These are phyloP conservation scores for Nemania diffusa DNA, from an alignment of 2,329 filamentous ascomycete genomes.

Conservation along the genomic window DNA sequence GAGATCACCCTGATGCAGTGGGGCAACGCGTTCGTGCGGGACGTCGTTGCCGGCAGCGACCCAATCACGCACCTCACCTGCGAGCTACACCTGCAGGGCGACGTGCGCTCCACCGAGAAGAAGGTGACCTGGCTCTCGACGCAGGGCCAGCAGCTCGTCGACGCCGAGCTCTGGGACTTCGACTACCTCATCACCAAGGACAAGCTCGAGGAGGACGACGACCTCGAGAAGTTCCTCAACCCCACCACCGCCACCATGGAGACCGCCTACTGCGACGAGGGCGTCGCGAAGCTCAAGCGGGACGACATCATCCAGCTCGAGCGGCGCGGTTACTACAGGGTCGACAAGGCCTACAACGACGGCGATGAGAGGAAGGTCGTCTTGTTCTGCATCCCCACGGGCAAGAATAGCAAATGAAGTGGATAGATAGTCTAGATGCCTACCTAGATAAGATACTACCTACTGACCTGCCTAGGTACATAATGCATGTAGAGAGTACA, in stretches of 20 bases:
- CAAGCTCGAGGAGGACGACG: constrained; percentile 88
- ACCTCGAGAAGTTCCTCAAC: constrained; percentile 85
- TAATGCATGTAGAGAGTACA: constrained; percentile 12
- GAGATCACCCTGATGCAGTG: constrained; percentile 97
- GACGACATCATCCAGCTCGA: constrained; percentile 97
- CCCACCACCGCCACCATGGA: constrained; percentile 78
- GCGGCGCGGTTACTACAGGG: constrained; percentile 89
- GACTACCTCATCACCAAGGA: constrained; percentile 97
- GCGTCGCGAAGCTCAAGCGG: constrained; percentile 79
- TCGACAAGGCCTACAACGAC: constrained; percentile 72
- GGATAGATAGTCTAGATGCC: neutral
- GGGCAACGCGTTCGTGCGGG: constrained; percentile 86
- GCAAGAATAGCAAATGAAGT: constrained; percentile 60
- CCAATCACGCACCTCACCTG: constrained; percentile 77
- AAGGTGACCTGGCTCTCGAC: constrained; percentile 94
- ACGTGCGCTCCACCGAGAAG: constrained; percentile 95
- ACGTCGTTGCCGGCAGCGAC: constrained; percentile 66
- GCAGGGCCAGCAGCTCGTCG: constrained; percentile 78
- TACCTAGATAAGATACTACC: neutral
- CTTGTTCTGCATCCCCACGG: constrained; percentile 68
- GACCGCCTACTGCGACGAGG: constrained; percentile 81
- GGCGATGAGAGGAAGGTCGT: constrained; percentile 65
- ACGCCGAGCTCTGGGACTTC: constrained; percentile 90
- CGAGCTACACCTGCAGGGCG: constrained; percentile 90
- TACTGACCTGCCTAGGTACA: neutral